These are phyloP conservation scores for Pseudopithomyces chartarum DNA, from an alignment of 2,329 filamentous ascomycete species.

Conservation along the genomic window DNA sequence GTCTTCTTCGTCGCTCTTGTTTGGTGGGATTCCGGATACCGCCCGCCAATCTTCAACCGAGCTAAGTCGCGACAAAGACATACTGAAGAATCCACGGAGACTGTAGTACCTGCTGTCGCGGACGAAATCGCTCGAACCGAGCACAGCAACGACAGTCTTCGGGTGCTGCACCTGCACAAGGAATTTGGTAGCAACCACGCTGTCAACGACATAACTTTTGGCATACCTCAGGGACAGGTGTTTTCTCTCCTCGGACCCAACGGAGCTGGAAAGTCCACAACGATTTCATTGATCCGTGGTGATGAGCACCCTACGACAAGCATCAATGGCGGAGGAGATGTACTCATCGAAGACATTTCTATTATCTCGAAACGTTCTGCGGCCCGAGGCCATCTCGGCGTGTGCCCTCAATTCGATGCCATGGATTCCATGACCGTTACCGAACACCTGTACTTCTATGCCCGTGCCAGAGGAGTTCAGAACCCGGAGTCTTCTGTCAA, in stretches of 20 bases:
- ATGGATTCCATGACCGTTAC: conserved; percentile 89
- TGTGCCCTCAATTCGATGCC: conserved; percentile 78
- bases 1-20: conserved; percentile 74
- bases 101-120: conserved; percentile 62
- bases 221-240: conserved; percentile 77
- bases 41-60: conserved; percentile 58
- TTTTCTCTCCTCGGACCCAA: conserved; percentile 91
- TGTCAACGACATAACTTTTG: conserved; percentile 88
- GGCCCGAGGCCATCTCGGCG: conserved; percentile 80
- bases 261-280: conserved; percentile 89
- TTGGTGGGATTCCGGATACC: conserved; percentile 76
- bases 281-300: conserved; percentile 87
- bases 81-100: conserved; percentile 49
- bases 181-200: conserved; percentile 73
- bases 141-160: conserved; percentile 68
- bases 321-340: conserved; percentile 68
- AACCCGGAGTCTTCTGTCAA: conserved; percentile 78
- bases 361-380: conserved; percentile 73
- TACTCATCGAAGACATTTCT: conserved; percentile 78
- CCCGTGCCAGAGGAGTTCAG: conserved; percentile 76
- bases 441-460: conserved; percentile 89
- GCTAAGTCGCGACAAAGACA: conserved; percentile 45
- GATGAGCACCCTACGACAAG: conserved; percentile 73
- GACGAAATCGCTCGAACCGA: conserved; percentile 69
- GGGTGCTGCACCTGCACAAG: conserved; percentile 81